Conservation (phyloP, 768 basidiomycete genomes). For the Mycena indigotica region DNA sequence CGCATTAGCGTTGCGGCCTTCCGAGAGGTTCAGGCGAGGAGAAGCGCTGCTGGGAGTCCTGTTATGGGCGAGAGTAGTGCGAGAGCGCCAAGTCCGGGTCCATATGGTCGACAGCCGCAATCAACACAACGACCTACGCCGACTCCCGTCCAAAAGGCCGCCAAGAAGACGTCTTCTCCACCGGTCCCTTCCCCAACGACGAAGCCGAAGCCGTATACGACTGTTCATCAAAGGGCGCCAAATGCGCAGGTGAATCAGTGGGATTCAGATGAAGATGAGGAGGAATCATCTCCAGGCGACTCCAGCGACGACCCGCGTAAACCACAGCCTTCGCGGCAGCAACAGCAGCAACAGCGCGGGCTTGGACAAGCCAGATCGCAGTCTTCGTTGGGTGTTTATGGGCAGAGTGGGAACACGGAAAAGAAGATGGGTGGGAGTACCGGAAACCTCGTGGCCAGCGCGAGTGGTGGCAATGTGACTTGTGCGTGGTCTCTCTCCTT, state of each 20-base stretch:
- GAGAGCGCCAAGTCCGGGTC: conserved; percentile 12
- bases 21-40: conserved; percentile 72
- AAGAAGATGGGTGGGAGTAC: conserved; percentile 1
- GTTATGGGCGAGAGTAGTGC: conserved; percentile 27
- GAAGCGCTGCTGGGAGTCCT: conserved; percentile 64
- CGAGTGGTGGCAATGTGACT: conserved; percentile 3
- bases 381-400: conserved; percentile 12
- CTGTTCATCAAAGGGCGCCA: neutral
- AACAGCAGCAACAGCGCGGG: neutral
- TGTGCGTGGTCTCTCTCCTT: neutral
- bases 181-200: neutral
- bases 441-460: neutral
- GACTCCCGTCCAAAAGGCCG: neutral
- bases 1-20: conserved; percentile 83
- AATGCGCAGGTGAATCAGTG: conserved; percentile 4
- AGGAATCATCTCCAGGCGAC: neutral
- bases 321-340: neutral
- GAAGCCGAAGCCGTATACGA: neutral
- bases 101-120: neutral
- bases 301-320: neutral
- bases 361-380: neutral
- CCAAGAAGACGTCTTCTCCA: neutral
- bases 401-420: neutral
- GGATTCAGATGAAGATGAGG: conserved; percentile 8
- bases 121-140: neutral